Conservation (phyloP, 441 rosid genomes). For the California macrophylla region DNA sequence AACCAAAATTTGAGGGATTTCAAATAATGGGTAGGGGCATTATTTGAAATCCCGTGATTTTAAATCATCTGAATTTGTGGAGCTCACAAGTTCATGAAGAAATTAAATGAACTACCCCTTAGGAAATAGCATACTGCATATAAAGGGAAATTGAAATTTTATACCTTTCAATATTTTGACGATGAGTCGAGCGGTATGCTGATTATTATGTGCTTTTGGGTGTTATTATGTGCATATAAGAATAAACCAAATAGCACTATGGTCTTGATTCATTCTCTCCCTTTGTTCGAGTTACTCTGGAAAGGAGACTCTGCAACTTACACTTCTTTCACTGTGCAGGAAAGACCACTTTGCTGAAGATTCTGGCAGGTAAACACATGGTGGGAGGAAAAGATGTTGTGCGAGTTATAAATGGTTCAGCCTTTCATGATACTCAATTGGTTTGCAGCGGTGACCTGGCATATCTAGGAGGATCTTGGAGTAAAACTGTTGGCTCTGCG, state of each 20-base stretch:
- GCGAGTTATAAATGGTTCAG: constrained; percentile 44
- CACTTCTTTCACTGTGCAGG: constrained; percentile 26
- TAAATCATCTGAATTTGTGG: too few species aligned
- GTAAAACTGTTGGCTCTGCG: constrained; percentile 62
- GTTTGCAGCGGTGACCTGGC: constrained; percentile 63
- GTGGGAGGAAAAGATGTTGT: constrained; percentile 63
- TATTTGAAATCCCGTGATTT: too few species aligned
- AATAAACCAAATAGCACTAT: not conserved
- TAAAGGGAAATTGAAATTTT: not conserved
- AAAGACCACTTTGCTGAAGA: constrained; percentile 60
- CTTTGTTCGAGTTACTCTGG: not conserved
- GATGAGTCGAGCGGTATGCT: not conserved
- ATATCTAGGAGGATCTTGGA: constrained; percentile 78
- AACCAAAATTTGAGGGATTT: too few species aligned
- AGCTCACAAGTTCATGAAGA: too few species aligned
- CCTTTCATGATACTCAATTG: constrained; percentile 61
- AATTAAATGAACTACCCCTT: not conserved
- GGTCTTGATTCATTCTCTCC: not conserved
- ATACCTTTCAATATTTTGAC: not conserved
- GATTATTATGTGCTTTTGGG: not conserved
- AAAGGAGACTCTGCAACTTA: not conserved
- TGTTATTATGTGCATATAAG: not conserved
- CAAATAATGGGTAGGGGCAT: too few species aligned
- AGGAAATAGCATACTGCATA: not conserved
- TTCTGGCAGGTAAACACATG: constrained; percentile 65